Evolutionary conservation across 805 yeast species (phyloP).

Genomic region (Lipomyces sp.): DNA sequence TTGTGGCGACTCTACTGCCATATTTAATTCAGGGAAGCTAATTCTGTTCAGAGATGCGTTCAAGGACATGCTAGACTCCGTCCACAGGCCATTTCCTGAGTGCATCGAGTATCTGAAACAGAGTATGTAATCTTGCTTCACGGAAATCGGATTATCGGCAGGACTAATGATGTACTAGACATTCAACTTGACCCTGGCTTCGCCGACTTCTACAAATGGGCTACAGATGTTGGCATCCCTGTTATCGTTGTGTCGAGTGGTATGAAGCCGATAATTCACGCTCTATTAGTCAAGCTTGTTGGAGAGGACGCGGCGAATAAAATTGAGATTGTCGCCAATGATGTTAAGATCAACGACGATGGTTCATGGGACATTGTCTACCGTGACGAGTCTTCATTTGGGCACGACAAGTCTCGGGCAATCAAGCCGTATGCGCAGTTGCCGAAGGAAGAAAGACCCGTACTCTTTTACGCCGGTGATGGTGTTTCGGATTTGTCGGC

Average conservation of each 20-base stretch:
- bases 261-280: conserved; percentile 88
- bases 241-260: conserved; percentile 89
- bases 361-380: conserved; percentile 82
- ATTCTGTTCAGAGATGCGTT: conserved; percentile 72
- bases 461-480: conserved; percentile 92
- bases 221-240: conserved; percentile 71
- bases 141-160: neutral
- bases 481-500: conserved; percentile 96
- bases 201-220: conserved; percentile 78
- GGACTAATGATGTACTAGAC: conserved; percentile 42
- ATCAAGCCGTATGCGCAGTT: conserved; percentile 56
- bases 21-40: too few species aligned
- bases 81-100: conserved; percentile 74
- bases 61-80: conserved; percentile 78
- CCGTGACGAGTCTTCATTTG: conserved; percentile 84
- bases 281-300: conserved; percentile 71
- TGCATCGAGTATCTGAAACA: conserved; percentile 72
- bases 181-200: conserved; percentile 90
- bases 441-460: conserved; percentile 56
- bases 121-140: conserved; percentile 33
- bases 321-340: conserved; percentile 83
- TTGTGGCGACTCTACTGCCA: neutral
- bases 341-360: conserved; percentile 59
- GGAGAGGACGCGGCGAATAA: conserved; percentile 75
- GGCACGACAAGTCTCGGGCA: conserved; percentile 91